phyloP scores from a whole-genome alignment of 345 rosid genomes.

The Noccaea caerulescens region DNA sequence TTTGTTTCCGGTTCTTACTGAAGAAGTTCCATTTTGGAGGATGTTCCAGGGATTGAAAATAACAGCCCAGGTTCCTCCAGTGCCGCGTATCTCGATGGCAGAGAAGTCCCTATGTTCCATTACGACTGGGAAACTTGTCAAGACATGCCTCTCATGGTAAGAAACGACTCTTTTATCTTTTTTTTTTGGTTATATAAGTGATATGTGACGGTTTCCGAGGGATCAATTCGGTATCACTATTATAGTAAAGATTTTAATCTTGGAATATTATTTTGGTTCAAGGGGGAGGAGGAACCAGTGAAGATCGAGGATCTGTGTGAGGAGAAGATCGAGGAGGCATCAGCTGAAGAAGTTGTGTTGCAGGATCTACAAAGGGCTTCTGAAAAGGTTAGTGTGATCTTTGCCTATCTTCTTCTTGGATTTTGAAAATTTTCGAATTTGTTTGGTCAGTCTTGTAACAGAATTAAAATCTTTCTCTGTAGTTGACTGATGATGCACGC shows the following conservation, averaged over 20 bases:
- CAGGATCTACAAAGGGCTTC: slow-evolving; percentile 67
- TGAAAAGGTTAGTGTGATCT: slow-evolving; percentile 53
- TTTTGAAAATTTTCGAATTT: background rate
- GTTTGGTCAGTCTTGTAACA: slow-evolving; percentile 22
- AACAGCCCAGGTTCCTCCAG: slow-evolving; percentile 25
- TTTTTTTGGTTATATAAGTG: background rate
- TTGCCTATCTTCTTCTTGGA: background rate
- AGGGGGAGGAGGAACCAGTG: slow-evolving; percentile 30
- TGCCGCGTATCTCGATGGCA: slow-evolving; percentile 26
- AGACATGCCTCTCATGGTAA: slow-evolving; percentile 38
- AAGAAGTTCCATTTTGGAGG: slow-evolving; percentile 49
- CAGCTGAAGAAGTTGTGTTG: slow-evolving; percentile 66
- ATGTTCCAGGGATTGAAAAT: slow-evolving; percentile 44
- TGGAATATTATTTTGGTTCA: slow-evolving; percentile 29
- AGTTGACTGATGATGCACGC: slow-evolving; percentile 69
- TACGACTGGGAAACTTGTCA: slow-evolving; percentile 42
- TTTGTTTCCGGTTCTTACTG: slow-evolving; percentile 43
- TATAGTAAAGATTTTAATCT: slow-evolving; percentile 25
- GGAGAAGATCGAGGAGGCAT: slow-evolving; percentile 45
- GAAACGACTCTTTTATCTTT: slow-evolving; percentile 2
- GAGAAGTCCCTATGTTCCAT: slow-evolving; percentile 38
- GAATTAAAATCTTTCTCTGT: background rate
- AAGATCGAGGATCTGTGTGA: slow-evolving; percentile 32
- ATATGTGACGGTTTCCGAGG: background rate
- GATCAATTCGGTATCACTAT: background rate